These are phyloP conservation scores for Tetrahymena elliotti DNA, from an alignment of 73 alveolate genomes.

Conservation along the genomic window DNA sequence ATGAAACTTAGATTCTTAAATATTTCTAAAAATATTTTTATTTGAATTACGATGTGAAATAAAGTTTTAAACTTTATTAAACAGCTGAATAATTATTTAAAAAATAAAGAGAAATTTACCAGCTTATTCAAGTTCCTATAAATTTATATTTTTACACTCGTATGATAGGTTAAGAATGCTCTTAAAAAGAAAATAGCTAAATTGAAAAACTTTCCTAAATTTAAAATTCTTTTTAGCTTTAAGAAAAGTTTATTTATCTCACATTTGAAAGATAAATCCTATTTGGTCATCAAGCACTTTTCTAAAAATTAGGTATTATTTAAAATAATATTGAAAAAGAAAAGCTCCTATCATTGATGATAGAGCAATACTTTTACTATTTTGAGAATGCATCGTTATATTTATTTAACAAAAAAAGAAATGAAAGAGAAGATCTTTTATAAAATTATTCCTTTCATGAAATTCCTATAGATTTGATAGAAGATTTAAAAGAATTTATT, in stretches of 20 bases:
- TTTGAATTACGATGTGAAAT: background rate
- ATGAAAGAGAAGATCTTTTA: background rate
- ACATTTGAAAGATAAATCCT: background rate
- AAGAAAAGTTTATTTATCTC: background rate
- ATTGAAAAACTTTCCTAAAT: background rate
- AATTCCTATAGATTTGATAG: background rate
- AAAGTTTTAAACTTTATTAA: background rate
- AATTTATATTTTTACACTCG: background rate
- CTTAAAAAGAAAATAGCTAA: background rate
- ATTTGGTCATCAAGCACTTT: background rate
- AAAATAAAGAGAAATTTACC: background rate
- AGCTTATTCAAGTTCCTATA: background rate
- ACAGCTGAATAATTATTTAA: background rate
- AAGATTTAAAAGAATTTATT: background rate
- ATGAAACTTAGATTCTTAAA: background rate
- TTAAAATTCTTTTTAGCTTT: background rate
- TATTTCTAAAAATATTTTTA: background rate
- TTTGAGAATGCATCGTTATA: background rate
- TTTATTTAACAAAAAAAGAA: background rate
- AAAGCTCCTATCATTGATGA: background rate
- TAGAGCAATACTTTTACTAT: background rate
- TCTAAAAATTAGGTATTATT: background rate
- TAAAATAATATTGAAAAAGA: background rate
- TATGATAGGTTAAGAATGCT: background rate
- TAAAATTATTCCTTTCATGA: background rate